Base-by-base conservation (phyloP, 352 stramenopile genomes). In the Phytophthora sp. region DNA sequence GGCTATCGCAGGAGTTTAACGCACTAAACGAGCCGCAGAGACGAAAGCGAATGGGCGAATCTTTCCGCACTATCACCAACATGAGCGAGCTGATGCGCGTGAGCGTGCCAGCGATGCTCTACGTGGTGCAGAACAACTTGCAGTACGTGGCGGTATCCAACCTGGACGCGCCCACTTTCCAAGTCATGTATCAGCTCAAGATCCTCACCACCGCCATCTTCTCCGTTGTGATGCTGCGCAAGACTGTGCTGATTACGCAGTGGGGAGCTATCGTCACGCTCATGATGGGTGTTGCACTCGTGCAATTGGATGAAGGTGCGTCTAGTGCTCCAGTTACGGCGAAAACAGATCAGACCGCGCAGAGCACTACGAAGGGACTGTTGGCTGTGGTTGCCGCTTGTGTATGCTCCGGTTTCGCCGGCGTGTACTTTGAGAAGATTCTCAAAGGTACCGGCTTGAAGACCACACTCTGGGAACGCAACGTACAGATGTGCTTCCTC, bases 341-440 rank as follows among this genome's bases (percentile, higher is more conserved):
- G 27, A 63, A 69, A 21, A 26, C 50, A 1, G 54, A 64, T 5
- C 44, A 66, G 20, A n/a, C 18, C 12, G 69, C 54, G 11, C 82
- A 91, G 52, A 92, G 75, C 67, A 94, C 77, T 15, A 88, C 80
- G 16, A 77, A 88, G 33, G 87, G 87, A 3, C 60, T 94, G 33
- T 21, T 90, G 27, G 86, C 85, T 8, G 85, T 94, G 52, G 44
- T 95, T 31, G 74, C 76, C 7, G 83, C 84, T 16, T 93, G 85
- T 46, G 72, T 93, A 31, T 92, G 84, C 72, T 95, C 87, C 49
- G 87, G 87, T 29, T 93, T 95, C 59, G 87, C 87, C 0, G 87
- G 85, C 20, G 87, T 93, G 11, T 95, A 95, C 74, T 93, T 94
- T 74, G 87, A 95, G 51, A 90, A 91, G 64, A 93, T 95, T 49